These are phyloP conservation scores for Leptographium lundbergii DNA, from an alignment of 2,329 filamentous ascomycete genomes.

Conservation along the genomic window DNA sequence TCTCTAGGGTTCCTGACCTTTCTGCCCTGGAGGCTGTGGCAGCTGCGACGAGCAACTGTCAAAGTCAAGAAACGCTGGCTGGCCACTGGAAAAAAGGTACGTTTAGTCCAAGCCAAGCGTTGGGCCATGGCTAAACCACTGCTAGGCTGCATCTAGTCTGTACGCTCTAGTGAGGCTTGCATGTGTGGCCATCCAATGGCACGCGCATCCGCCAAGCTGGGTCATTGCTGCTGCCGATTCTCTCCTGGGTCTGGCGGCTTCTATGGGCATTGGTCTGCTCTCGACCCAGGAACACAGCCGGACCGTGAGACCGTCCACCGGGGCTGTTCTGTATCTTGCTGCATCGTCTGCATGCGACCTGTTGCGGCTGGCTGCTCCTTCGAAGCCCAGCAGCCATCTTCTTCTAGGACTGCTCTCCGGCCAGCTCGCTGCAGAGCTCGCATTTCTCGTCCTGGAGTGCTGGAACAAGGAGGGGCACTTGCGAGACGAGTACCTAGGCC, in stretches of 20 bases:
- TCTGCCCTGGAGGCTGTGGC: background rate
- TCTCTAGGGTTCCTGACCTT: background rate
- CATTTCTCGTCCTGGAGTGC: slow-evolving; percentile 10
- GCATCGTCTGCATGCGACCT: background rate
- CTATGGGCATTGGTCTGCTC: slow-evolving; percentile 1
- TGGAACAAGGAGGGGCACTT: slow-evolving; percentile 11
- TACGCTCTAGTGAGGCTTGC: background rate
- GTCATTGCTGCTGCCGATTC: background rate
- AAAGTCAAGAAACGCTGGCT: background rate
- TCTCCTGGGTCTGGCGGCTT: background rate
- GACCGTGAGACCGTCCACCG: slow-evolving; percentile 1
- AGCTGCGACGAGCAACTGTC: background rate
- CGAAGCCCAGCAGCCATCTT: slow-evolving; percentile 18
- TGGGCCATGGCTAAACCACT: background rate
- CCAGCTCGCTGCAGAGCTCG: background rate
- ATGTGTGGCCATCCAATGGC: background rate
- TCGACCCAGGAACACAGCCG: slow-evolving; percentile 6
- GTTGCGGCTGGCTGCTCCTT: slow-evolving; percentile 1
- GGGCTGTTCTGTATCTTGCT: slow-evolving; percentile 3
- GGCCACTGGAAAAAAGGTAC: background rate
- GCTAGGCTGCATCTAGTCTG: background rate
- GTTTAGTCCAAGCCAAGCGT: background rate
- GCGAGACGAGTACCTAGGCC: slow-evolving; percentile 1
- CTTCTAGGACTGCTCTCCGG: background rate
- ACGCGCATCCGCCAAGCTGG: background rate